Conservation (phyloP, 208 protist genomes). For the Wallacemonas collosoma region DNA sequence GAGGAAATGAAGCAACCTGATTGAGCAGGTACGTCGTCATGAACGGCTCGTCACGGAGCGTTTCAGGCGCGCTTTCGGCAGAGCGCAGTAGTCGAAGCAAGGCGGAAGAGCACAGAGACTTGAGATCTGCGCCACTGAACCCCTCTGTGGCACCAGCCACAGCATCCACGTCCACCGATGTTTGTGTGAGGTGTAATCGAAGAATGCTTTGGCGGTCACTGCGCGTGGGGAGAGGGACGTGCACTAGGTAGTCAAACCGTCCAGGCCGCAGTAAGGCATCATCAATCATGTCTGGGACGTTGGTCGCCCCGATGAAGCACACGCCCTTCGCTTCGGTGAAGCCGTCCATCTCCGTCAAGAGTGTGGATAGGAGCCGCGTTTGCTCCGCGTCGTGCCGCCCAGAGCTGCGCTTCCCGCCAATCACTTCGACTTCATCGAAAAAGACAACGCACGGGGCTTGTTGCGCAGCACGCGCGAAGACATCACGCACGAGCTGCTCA, state of each 20-base stretch:
- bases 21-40: slow-evolving; percentile 48
- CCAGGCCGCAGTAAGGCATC: slow-evolving; percentile 88
- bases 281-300: slow-evolving; percentile 90
- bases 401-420: slow-evolving; percentile 62
- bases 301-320: slow-evolving; percentile 92
- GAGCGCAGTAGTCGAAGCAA: slow-evolving; percentile 52
- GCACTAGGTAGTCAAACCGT: slow-evolving; percentile 88
- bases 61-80: slow-evolving; percentile 11
- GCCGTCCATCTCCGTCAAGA: slow-evolving; percentile 98
- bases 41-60: slow-evolving; percentile 31
- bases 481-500: slow-evolving; percentile 86
- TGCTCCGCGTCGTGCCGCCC: slow-evolving; percentile 40
- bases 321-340: slow-evolving; percentile 81
- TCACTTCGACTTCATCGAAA: slow-evolving; percentile 95
- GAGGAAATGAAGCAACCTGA: slow-evolving; percentile 41
- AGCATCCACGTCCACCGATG: slow-evolving; percentile 38
- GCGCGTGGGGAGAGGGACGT: slow-evolving; percentile 72
- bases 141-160: slow-evolving; percentile 63
- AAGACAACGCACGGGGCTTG: slow-evolving; percentile 93
- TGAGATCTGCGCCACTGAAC: slow-evolving; percentile 86
- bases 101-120: slow-evolving; percentile 52
- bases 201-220: slow-evolving; percentile 67
- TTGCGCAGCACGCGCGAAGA: slow-evolving; percentile 79
- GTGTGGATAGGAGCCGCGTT: slow-evolving; percentile 93
- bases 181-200: slow-evolving; percentile 43